Base-by-base conservation (phyloP, 495 filamentous ascomycete species). In the Penicillium antarcticum region DNA sequence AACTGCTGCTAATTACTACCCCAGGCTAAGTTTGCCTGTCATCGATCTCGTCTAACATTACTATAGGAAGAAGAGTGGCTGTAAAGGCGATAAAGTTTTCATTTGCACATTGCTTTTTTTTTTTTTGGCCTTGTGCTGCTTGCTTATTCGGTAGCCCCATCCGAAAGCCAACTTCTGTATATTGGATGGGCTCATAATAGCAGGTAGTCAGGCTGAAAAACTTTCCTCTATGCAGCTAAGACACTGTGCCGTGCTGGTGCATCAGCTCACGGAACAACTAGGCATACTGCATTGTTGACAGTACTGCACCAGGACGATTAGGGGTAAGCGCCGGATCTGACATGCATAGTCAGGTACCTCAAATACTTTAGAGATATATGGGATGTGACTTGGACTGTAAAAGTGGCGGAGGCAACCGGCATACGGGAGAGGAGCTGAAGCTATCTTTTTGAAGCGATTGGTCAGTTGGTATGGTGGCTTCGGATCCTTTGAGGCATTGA, bases 331-430 rank as follows among this genome's bases (percentile, higher is more conserved):
- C 35, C 21, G 40, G 38, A 38, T 36, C 38, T 53, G 38, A 52
- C 49, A 52, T 57, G 45, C 55, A 57, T 57, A 34, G n/a, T 40
- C 54, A 39, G 54, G 33, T 52, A 21, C 26, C 45, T 56, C 42
- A 24, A 42, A 43, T 31, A 23, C 37, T 38, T 40, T 40, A 39
- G 21, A 14, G 21, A 19, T 17, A 48, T 45, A 29, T 40, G 38
- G 19, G 16, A 39, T 39, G 16, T 39, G 37, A 39, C 37, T 21
- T 23, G 4, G 21, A 23, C 21, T 4, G 2, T 29, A 29, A 29
- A 4, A 4, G 26, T 29, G 26, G 26, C 26, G 9, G 9, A 8
- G 26, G 26, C 26, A 29, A 46, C 47, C 32, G 26, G 38, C 36
- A 40, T 42, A 56, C 42, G 42, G 36, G 23, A 18, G 41, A 36